Evolutionary conservation across 345 rosid genomes (phyloP).

Genomic region (Adansonia digitata): DNA sequence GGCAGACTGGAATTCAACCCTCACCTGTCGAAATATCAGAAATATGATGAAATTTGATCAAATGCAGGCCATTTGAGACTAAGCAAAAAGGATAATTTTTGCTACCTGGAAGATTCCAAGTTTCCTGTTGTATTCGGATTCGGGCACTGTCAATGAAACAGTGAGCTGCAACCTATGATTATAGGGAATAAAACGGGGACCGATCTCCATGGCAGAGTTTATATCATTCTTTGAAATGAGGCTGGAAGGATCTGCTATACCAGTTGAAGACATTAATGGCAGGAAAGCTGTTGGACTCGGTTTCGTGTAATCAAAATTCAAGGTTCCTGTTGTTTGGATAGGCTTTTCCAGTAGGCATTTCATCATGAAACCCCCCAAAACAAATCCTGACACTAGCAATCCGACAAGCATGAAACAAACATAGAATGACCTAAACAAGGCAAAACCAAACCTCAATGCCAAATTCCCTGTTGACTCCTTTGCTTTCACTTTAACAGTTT

Average conservation of each 20-base stretch:
- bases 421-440: constrained; percentile 26
- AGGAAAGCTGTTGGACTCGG: constrained; percentile 26
- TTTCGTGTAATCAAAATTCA: constrained; percentile 33
- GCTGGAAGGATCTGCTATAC: neutral
- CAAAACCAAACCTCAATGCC: constrained; percentile 18
- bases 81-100: neutral
- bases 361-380: constrained; percentile 21
- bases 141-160: constrained; percentile 27
- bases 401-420: constrained; percentile 21
- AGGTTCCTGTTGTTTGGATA: constrained; percentile 12
- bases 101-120: constrained; percentile 35
- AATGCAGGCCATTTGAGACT: neutral
- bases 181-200: constrained; percentile 19
- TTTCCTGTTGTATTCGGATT: constrained; percentile 32
- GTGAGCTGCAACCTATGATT: constrained; percentile 26
- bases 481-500: constrained; percentile 9
- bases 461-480: neutral
- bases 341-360: constrained; percentile 24
- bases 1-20: constrained; percentile 28
- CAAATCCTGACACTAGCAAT: constrained; percentile 23
- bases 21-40: constrained; percentile 16
- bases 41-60: neutral
- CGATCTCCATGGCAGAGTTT: neutral
- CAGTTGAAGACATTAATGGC: constrained; percentile 7
- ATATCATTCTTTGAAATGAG: neutral